Base-by-base conservation (phyloP, 371 early-diverging fungal genomes). In the Paraphysoderma sedebokerense region DNA sequence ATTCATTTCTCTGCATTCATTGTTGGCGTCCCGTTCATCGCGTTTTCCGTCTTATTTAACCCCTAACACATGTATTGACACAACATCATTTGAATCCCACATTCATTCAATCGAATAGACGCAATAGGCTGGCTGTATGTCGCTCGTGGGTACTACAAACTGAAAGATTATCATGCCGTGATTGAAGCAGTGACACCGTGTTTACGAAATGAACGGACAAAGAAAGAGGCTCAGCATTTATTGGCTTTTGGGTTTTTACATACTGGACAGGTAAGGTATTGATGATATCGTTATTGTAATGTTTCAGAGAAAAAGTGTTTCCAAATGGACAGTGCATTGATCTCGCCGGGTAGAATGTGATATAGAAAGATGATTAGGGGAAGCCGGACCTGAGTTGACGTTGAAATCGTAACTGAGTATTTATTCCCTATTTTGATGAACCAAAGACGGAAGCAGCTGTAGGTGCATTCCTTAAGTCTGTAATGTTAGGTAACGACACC, bases 101-200 rank as follows among this genome's bases (percentile, higher is more conserved):
- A 9, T 9, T 46, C 2, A 7, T 48, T 13, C 20, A n/a, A 26
- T 24, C 20, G 17, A 23, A 15, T 5, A 72, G 72, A 72, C 49
- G 66, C 70, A 15, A 52, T 72, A 35, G 69, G 70, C 26, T 72
- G 72, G 72, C 61, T 72, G 17, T 72, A 72, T 41, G 69, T 68
- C 12, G 72, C 72, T 2, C 61, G 72, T n/a, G 72, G 72, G 13
- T 72, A 59, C 58, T 72, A 72, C 64, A 72, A 72, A 47, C 49
- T 69, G 12, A 63, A 65, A 33, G 64, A 72, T 49, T 72, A 61
- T 59, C 72, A 69, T 50, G 48, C 63, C 1, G 68, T 67, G 38
- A 69, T 72, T 38, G 72, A 72, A 51, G 64, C 65, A 49, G 65
- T 72, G 23, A 59, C 68, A 0, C 72, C 72, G 2, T 67, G 70